Conservation (phyloP, 495 filamentous ascomycete species). For the Parmelia sp. region DNA sequence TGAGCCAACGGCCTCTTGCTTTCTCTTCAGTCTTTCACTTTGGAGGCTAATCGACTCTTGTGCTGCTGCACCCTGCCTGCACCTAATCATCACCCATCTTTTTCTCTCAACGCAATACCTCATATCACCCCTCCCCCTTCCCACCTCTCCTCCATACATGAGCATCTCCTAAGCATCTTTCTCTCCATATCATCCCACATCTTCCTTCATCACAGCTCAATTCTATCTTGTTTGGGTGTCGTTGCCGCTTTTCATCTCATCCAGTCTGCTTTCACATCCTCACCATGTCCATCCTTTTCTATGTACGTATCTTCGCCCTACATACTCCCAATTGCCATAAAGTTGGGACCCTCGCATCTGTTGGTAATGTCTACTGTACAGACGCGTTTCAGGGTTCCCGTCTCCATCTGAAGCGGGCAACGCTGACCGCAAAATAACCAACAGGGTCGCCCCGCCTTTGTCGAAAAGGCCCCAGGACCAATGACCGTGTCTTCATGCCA, state of each 20-base stretch:
- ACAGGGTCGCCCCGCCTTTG: slow-evolving; percentile 28
- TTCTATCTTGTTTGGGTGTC: background rate
- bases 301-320: slow-evolving; percentile 8
- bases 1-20: background rate
- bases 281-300: slow-evolving; percentile 33
- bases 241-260: background rate
- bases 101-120: background rate
- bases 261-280: background rate
- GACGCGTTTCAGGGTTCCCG: background rate
- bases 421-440: background rate
- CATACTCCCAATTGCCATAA: background rate
- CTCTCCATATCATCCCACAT: background rate
- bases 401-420: background rate
- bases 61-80: no score
- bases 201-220: background rate
- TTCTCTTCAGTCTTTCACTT: background rate
- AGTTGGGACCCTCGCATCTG: background rate
- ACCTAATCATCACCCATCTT: background rate
- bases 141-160: background rate
- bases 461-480: slow-evolving; percentile 26
- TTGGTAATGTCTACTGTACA: background rate
- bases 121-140: background rate
- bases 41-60: background rate
- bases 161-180: background rate
- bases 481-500: slow-evolving; percentile 29